A percentile compares a stretch with the other conserved stretches of the same genome.
These are phyloP conservation scores for Posidonia australis DNA, from an alignment of 106 monocot genomes.

Conservation along the genomic window DNA sequence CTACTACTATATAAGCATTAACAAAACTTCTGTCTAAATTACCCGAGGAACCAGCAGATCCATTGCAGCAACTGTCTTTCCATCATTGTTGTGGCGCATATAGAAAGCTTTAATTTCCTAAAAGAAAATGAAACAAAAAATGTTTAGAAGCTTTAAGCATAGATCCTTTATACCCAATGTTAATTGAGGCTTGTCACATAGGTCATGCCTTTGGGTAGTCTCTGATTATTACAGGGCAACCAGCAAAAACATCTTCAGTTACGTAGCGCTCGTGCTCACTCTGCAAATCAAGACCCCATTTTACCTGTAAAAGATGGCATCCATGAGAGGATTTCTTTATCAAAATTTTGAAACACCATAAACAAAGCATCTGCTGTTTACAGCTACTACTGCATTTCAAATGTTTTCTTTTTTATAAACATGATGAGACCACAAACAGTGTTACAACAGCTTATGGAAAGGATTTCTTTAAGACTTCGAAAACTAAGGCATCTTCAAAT, in stretches of 20 bases:
- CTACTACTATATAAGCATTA: neutral
- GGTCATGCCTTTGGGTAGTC: slow-evolving; percentile 83
- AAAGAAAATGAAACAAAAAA: neutral
- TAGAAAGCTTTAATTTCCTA: slow-evolving; percentile 98
- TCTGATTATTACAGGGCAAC: slow-evolving; percentile 81
- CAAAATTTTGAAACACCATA: neutral
- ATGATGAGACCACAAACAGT: too few species aligned
- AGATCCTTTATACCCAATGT: neutral
- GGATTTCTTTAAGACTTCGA: too few species aligned
- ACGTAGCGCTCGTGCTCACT: slow-evolving; percentile 98
- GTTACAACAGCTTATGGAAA: too few species aligned
- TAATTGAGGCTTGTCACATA: neutral
- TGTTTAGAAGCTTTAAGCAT: neutral
- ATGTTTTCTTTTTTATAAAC: too few species aligned
- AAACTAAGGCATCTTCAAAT: too few species aligned
- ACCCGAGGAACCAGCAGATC: slow-evolving; percentile 88
- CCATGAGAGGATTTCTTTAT: neutral
- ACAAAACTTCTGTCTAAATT: slow-evolving; percentile 4
- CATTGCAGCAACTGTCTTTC: slow-evolving; percentile 96
- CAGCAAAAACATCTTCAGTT: slow-evolving; percentile 77
- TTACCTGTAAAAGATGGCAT: slow-evolving; percentile 38
- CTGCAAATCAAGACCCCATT: slow-evolving; percentile 95
- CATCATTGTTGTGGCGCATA: slow-evolving; percentile 96
- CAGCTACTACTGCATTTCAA: too few species aligned
- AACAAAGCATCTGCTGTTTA: neutral